Evolutionary conservation across 148 eudicot genomes (phyloP).

Genomic region (Pouteria glomerata): DNA sequence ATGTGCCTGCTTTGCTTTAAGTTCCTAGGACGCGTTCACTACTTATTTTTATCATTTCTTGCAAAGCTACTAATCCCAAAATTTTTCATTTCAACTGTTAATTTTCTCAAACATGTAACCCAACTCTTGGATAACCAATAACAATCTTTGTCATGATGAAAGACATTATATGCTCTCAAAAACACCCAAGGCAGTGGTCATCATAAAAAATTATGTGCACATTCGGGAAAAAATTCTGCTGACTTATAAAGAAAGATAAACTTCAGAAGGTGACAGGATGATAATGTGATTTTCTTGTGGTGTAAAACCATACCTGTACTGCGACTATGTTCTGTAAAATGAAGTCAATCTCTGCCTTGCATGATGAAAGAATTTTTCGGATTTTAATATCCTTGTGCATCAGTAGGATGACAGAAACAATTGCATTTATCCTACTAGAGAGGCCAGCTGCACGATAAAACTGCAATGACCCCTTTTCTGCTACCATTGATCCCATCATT

Average conservation of each 20-base stretch:
- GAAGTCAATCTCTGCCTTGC: slow-evolving; percentile 42
- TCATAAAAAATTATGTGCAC: not conserved
- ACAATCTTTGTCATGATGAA: too few species aligned
- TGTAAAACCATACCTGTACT: slow-evolving; percentile 39
- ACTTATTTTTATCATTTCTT: not conserved
- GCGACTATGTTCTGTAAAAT: slow-evolving; percentile 33
- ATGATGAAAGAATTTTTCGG: slow-evolving; percentile 33
- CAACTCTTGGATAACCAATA: not conserved
- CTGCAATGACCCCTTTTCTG: slow-evolving; percentile 19
- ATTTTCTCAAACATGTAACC: not conserved
- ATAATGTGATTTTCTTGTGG: not conserved
- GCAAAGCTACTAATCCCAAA: not conserved
- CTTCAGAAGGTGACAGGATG: not conserved
- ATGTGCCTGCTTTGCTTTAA: not conserved
- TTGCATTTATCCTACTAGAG: slow-evolving; percentile 32
- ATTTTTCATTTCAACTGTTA: not conserved
- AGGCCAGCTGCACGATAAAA: slow-evolving; percentile 21
- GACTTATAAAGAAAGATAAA: not conserved
- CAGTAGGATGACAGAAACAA: slow-evolving; percentile 41
- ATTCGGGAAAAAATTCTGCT: not conserved
- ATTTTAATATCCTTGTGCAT: slow-evolving; percentile 49
- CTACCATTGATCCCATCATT: slow-evolving; percentile 35
- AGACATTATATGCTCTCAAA: too few species aligned
- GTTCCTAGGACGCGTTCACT: not conserved
- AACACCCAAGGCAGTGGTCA: too few species aligned